phyloP scores from a whole-genome alignment of 306 rosid species.

The Herpetospermum pedunculosum region DNA sequence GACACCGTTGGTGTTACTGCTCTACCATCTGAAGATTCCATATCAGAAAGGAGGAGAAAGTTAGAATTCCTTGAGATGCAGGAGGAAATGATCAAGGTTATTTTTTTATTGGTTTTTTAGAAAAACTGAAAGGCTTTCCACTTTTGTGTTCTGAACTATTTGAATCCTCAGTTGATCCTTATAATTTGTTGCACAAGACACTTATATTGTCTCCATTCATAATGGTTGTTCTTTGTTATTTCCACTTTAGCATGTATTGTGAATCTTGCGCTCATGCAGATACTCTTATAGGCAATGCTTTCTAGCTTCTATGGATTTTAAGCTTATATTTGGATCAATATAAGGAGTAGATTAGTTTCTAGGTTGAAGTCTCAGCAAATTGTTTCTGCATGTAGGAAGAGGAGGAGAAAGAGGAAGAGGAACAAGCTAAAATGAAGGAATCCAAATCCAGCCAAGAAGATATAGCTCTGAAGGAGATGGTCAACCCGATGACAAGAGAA shows the following conservation, averaged over 20 bases:
- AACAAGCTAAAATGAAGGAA: conserved; percentile 50
- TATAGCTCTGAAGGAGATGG: conserved; percentile 66
- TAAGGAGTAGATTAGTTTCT: background rate
- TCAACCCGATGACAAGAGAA: conserved; percentile 58
- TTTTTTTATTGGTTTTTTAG: background rate
- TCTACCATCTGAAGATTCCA: conserved; percentile 76
- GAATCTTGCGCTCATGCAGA: background rate
- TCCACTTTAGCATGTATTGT: background rate
- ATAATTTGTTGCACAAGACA: background rate
- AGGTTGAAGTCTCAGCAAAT: background rate
- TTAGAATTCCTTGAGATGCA: conserved; percentile 88
- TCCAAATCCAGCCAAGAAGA: conserved; percentile 37
- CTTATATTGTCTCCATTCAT: background rate
- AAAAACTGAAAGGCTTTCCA: background rate
- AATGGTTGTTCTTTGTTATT: background rate
- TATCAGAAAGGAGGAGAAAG: conserved; percentile 87
- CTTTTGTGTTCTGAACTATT: background rate
- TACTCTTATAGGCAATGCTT: background rate
- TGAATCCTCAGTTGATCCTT: background rate
- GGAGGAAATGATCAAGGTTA: conserved; percentile 88
- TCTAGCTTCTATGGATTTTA: background rate
- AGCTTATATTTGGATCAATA: background rate
- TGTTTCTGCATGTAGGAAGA: conserved; percentile 47
- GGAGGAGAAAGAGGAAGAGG: conserved; percentile 64
- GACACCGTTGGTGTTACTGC: conserved; percentile 81